Conservation (phyloP, 768 basidiomycete genomes). For the Podaxis sp. region DNA sequence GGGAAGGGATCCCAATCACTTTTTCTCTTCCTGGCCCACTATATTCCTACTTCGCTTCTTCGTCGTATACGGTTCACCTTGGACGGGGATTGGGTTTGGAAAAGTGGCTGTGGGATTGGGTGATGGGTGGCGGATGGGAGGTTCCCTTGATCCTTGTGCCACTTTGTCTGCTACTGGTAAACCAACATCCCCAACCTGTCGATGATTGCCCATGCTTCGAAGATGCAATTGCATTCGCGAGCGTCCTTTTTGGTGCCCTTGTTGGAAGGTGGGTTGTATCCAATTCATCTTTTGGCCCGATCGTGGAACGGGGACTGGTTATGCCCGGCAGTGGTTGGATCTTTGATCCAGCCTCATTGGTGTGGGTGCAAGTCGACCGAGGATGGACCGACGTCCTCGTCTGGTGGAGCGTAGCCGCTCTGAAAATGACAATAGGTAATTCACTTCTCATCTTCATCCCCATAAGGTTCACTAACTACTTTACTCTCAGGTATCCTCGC, state of each 20-base stretch:
- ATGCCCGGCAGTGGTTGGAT: slow-evolving; percentile 63
- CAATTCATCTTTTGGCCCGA: slow-evolving; percentile 39
- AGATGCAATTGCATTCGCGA: slow-evolving; percentile 92
- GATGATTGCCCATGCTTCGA: slow-evolving; percentile 99
- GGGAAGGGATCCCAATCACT: slow-evolving; percentile 37
- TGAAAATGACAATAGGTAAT: slow-evolving; percentile 48
- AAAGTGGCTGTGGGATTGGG: slow-evolving; percentile 34
- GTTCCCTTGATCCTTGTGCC: slow-evolving; percentile 65
- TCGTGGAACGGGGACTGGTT: slow-evolving; percentile 24
- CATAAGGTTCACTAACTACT: slow-evolving; percentile 1
- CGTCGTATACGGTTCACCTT: slow-evolving; percentile 29
- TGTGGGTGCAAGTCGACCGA: slow-evolving; percentile 37
- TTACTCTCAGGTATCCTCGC: slow-evolving; percentile 57
- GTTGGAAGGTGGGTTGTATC: slow-evolving; percentile 66
- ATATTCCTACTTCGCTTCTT: background rate
- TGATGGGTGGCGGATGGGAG: slow-evolving; percentile 40
- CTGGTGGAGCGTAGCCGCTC: slow-evolving; percentile 47
- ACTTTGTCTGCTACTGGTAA: slow-evolving; percentile 71
- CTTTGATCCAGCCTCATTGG: slow-evolving; percentile 21
- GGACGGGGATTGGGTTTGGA: slow-evolving; percentile 40
- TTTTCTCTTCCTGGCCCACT: slow-evolving; percentile 32
- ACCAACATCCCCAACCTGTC: slow-evolving; percentile 90
- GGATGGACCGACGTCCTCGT: slow-evolving; percentile 38
- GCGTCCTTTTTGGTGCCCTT: slow-evolving; percentile 75
- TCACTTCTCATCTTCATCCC: slow-evolving; percentile 9